Conservation (phyloP, 495 filamentous ascomycete species). For the Cudoniella acicularis region DNA sequence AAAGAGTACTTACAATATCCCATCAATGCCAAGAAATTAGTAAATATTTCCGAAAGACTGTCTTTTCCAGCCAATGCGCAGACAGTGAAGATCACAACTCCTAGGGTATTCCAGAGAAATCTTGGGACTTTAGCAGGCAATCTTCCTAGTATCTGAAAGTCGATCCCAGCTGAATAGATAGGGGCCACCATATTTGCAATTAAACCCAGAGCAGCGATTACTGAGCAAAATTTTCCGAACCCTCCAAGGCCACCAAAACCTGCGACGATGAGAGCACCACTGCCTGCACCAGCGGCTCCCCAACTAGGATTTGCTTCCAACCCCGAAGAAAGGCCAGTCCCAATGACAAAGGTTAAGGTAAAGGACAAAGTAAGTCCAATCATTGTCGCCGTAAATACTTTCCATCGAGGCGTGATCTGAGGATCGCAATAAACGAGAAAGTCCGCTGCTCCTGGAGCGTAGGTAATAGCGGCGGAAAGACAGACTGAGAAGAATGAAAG, state of each 20-base stretch:
- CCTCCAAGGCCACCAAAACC: constrained; percentile 56
- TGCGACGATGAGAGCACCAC: constrained; percentile 66
- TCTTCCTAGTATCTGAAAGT: constrained; percentile 62
- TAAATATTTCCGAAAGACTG: constrained; percentile 60
- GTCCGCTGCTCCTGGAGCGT: constrained; percentile 50
- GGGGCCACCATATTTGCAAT: constrained; percentile 69
- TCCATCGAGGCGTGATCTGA: constrained; percentile 27
- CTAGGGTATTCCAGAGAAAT: constrained; percentile 59
- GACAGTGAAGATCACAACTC: constrained; percentile 57
- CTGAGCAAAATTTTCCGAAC: constrained; percentile 72
- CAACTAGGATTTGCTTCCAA: constrained; percentile 48
- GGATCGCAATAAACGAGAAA: constrained; percentile 55
- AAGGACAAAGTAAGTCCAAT: constrained; percentile 23
- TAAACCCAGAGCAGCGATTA: constrained; percentile 66
- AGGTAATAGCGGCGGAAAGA: constrained; percentile 57
- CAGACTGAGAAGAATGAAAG: constrained; percentile 68
- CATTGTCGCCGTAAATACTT: constrained; percentile 35
- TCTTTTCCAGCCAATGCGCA: constrained; percentile 62
- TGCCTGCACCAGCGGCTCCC: constrained; percentile 49
- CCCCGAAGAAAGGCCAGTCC: constrained; percentile 65
- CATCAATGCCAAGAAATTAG: constrained; percentile 71
- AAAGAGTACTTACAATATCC: constrained; percentile 44
- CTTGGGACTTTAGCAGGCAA: constrained; percentile 55
- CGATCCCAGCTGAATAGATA: constrained; percentile 65
- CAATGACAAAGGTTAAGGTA: constrained; percentile 57